These are phyloP conservation scores for Cryptococcus amylolentus DNA, from an alignment of 1,284 basidiomycete species.

Conservation along the genomic window DNA sequence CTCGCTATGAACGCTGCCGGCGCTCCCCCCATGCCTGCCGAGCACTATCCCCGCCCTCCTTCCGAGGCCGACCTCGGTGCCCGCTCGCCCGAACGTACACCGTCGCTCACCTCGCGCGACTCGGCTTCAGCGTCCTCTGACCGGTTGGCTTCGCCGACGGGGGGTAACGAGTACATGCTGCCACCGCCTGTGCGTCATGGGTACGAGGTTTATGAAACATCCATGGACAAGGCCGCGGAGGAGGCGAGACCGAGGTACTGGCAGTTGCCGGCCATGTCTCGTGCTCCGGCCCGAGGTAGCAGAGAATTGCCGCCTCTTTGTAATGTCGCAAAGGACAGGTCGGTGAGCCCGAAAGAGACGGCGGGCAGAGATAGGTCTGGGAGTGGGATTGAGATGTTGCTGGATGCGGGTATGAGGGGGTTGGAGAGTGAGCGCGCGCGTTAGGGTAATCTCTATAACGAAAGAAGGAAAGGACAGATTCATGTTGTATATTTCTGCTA, in stretches of 20 bases:
- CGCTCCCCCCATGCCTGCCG: background rate
- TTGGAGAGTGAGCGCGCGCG: background rate
- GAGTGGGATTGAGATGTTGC: conserved; percentile 31
- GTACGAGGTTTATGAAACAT: background rate
- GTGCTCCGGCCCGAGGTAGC: background rate
- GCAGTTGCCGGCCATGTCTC: conserved; percentile 9
- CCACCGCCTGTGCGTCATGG: conserved; percentile 4
- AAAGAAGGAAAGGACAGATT: too few relatives aligned
- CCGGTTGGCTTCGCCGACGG: conserved; percentile 8
- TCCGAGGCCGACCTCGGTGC: background rate
- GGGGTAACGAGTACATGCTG: conserved; percentile 6
- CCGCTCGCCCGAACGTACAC: conserved; percentile 13
- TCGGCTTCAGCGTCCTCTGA: conserved; percentile 7
- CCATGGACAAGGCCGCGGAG: background rate
- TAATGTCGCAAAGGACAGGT: background rate
- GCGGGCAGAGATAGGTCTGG: conserved; percentile 9
- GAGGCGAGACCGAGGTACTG: conserved; percentile 10
- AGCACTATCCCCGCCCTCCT: background rate
- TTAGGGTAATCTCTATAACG: too few relatives aligned
- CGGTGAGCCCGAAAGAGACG: conserved; percentile 3
- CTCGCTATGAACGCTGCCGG: conserved; percentile 4
- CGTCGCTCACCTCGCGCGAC: conserved; percentile 18
- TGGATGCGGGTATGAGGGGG: conserved; percentile 25
- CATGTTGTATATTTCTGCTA: background rate
- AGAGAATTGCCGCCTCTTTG: background rate